These are phyloP conservation scores for Cerrena zonata DNA, from an alignment of 1,284 basidiomycete species.

Conservation along the genomic window DNA sequence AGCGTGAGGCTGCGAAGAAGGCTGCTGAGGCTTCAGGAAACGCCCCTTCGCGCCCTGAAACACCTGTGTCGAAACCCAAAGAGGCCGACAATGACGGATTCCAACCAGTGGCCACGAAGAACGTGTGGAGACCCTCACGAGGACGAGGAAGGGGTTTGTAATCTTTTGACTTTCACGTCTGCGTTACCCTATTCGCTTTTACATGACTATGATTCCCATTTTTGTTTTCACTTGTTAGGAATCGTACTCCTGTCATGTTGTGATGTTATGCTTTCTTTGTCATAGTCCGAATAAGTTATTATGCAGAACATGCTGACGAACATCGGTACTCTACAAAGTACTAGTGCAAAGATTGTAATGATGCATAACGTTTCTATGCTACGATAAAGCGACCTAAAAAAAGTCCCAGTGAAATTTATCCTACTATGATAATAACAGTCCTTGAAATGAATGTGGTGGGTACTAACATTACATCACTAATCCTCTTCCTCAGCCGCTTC, in stretches of 20 bases:
- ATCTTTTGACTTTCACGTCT: not conserved
- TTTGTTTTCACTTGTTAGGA: slow-evolving; percentile 1
- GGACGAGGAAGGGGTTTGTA: slow-evolving; percentile 23
- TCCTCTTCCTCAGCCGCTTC: slow-evolving; percentile 54
- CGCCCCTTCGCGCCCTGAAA: slow-evolving; percentile 30
- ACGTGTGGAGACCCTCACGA: slow-evolving; percentile 39
- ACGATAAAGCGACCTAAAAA: not conserved
- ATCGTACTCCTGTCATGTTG: not conserved
- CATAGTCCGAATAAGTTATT: slow-evolving; percentile 15
- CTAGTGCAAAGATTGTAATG: slow-evolving; percentile 15
- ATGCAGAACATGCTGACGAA: slow-evolving; percentile 16
- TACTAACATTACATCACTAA: slow-evolving; percentile 7
- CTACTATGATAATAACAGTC: slow-evolving; percentile 7
- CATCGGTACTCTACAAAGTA: slow-evolving; percentile 20
- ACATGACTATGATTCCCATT: slow-evolving; percentile 6
- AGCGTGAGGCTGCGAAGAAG: slow-evolving; percentile 44
- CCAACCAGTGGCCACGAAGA: slow-evolving; percentile 48
- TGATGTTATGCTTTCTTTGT: slow-evolving; percentile 1
- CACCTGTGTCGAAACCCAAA: slow-evolving; percentile 29
- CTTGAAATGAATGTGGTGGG: slow-evolving; percentile 7
- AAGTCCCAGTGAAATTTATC: slow-evolving; percentile 2
- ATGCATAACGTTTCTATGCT: slow-evolving; percentile 8
- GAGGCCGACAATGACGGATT: slow-evolving; percentile 66
- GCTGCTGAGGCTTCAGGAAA: slow-evolving; percentile 18
- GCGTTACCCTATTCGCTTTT: slow-evolving; percentile 3